Evolutionary conservation across 345 rosid species (phyloP), one percentile per base, ranked within the genome.

Genomic region (Firmiana major): DNA sequence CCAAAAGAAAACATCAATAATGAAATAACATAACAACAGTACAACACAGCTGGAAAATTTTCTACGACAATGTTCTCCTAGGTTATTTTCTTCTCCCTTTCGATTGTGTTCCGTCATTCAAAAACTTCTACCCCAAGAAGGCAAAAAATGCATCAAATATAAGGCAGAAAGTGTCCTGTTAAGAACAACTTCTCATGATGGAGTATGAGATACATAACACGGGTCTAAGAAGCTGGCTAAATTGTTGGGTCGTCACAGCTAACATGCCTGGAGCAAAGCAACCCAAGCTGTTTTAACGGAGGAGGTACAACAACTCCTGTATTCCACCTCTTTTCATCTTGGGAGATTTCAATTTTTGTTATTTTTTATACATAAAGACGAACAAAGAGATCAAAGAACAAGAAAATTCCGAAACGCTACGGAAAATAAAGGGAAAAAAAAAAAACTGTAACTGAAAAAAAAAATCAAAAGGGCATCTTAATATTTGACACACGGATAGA

Each of bases 401-500:
- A 46, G 57, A 24, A 46, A 45, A 46, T 24, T 49, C n/a, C n/a
- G n/a, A n/a, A n/a, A n/a, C n/a, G n/a, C n/a, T n/a, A n/a, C n/a
- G n/a, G n/a, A n/a, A n/a, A n/a, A n/a, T n/a, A n/a, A n/a, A n/a
- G n/a, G n/a, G n/a, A n/a, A n/a, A n/a, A n/a, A n/a, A n/a, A n/a
- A n/a, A n/a, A n/a, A n/a, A n/a, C n/a, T n/a, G n/a, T n/a, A n/a
- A n/a, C n/a, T n/a, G 40, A 68, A 68, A 38, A 68, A 46, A 40
- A 24, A 46, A 45, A 46, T 24, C 28, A 13, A 58, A 71, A n/a
- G 9, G 63, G 36, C 1, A 42, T 9, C 17, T 59, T 28, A 40
- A 68, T 78, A 81, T 74, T 68, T 62, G 79, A 75, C 81, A 74
- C 80, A 63, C 75, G 49, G 75, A 81, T 73, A 54, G 62, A 82